These are phyloP conservation scores for Hericium rajendrae DNA, from an alignment of 768 basidiomycete genomes.

Conservation along the genomic window DNA sequence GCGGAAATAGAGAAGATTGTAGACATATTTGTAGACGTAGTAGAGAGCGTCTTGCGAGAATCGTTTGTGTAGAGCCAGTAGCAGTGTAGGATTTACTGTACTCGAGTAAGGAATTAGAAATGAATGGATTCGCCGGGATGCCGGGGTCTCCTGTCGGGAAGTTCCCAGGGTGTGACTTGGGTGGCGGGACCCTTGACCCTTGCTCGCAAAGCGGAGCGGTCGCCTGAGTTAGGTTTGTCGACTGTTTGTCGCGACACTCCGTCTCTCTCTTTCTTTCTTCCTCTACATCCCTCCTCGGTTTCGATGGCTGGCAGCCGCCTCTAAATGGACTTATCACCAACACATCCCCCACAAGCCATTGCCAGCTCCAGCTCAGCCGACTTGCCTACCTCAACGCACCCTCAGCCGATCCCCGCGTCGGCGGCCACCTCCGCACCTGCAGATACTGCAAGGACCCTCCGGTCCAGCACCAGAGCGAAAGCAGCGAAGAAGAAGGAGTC, in stretches of 20 bases:
- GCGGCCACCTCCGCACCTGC: slow-evolving; percentile 27
- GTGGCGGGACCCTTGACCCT: not conserved
- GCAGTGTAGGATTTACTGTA: not conserved
- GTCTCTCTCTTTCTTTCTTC: not conserved
- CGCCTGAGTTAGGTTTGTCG: not conserved
- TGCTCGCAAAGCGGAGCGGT: not conserved
- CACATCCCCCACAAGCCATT: slow-evolving; percentile 60
- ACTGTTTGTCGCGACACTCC: not conserved
- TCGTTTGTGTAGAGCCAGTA: not conserved
- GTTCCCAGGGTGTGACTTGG: not conserved
- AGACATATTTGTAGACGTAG: slow-evolving; percentile 50
- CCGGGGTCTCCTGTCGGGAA: not conserved
- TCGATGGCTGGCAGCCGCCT: slow-evolving; percentile 83
- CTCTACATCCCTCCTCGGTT: slow-evolving; percentile 9
- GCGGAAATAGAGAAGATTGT: slow-evolving; percentile 65
- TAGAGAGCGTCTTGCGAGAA: slow-evolving; percentile 47
- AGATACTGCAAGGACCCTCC: slow-evolving; percentile 46
- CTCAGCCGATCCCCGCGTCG: slow-evolving; percentile 29
- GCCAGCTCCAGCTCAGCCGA: slow-evolving; percentile 45
- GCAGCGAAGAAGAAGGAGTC: slow-evolving; percentile 18
- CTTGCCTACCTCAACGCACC: slow-evolving; percentile 28
- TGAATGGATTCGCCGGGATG: not conserved
- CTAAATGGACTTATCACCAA: slow-evolving; percentile 89
- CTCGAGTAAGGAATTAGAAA: not conserved
- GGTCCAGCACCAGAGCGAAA: slow-evolving; percentile 47